Evolutionary conservation across 768 basidiomycete genomes (phyloP).

Genomic region (Lentinula aciculospora): DNA sequence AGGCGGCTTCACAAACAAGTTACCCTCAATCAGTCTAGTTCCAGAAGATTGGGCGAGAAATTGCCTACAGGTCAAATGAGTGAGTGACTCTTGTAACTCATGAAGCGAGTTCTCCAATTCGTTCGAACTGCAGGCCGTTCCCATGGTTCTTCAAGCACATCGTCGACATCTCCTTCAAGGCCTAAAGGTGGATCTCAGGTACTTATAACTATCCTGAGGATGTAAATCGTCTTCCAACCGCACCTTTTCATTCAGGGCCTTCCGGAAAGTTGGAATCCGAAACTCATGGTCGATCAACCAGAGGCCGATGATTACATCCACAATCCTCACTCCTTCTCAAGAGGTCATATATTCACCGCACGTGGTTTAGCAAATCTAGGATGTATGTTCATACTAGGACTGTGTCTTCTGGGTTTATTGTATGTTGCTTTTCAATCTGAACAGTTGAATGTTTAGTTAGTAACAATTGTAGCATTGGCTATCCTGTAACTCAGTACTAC

Average conservation of each 20-base stretch:
- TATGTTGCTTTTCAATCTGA: constrained; percentile 14
- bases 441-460: constrained; percentile 12
- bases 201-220: neutral
- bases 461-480: constrained; percentile 24
- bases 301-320: constrained; percentile 8
- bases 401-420: constrained; percentile 32
- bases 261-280: constrained; percentile 1
- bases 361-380: constrained; percentile 46
- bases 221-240: neutral
- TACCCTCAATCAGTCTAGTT: no score
- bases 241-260: neutral
- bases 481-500: constrained; percentile 28
- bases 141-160: no score
- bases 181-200: neutral
- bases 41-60: no score
- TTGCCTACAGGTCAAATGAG: no score
- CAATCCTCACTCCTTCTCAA: constrained; percentile 26
- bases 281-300: neutral
- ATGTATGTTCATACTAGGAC: constrained; percentile 31
- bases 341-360: constrained; percentile 38
- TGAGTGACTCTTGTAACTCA: no score
- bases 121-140: no score
- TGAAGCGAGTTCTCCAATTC: no score
- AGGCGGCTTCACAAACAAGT: no score
- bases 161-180: no score